Conservation (phyloP, 768 basidiomycete species). For the Ephemerocybe angulata region DNA sequence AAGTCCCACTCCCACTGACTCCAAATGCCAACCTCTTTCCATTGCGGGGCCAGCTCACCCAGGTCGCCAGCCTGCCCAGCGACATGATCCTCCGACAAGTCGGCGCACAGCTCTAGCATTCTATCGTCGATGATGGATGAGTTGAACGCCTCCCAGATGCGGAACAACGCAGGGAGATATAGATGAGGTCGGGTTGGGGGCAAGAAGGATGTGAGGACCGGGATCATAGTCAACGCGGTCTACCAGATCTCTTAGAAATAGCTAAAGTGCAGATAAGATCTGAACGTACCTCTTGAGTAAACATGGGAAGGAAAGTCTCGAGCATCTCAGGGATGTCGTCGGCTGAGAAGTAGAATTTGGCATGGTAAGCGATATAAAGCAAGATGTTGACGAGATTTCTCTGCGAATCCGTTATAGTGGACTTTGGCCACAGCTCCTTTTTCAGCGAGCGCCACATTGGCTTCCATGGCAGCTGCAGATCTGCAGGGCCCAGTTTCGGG, state of each 20-base stretch:
- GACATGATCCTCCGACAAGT: constrained; percentile 69
- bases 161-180: constrained; percentile 71
- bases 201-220: constrained; percentile 74
- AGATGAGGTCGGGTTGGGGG: constrained; percentile 62
- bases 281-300: constrained; percentile 64
- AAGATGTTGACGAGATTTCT: constrained; percentile 69
- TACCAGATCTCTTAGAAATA: constrained; percentile 20
- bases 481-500: constrained; percentile 62
- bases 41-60: constrained; percentile 56
- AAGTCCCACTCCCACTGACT: constrained; percentile 78
- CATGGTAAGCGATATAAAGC: constrained; percentile 69
- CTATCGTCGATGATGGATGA: constrained; percentile 72
- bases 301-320: constrained; percentile 60
- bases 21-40: constrained; percentile 91
- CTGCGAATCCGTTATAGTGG: constrained; percentile 52
- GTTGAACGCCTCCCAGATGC: constrained; percentile 76
- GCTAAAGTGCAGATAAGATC: background rate
- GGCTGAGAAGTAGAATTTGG: constrained; percentile 65
- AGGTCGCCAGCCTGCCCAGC: constrained; percentile 50
- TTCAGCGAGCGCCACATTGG: constrained; percentile 73
- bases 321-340: constrained; percentile 70
- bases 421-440: constrained; percentile 74
- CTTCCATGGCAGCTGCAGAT: constrained; percentile 69
- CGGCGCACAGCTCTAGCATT: constrained; percentile 65
- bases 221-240: constrained; percentile 69